Percentiles rank a stretch among this genome's conserved stretches.
Evolutionary conservation across 345 rosid genomes (phyloP).

Genomic region (Syzygium jambos): DNA sequence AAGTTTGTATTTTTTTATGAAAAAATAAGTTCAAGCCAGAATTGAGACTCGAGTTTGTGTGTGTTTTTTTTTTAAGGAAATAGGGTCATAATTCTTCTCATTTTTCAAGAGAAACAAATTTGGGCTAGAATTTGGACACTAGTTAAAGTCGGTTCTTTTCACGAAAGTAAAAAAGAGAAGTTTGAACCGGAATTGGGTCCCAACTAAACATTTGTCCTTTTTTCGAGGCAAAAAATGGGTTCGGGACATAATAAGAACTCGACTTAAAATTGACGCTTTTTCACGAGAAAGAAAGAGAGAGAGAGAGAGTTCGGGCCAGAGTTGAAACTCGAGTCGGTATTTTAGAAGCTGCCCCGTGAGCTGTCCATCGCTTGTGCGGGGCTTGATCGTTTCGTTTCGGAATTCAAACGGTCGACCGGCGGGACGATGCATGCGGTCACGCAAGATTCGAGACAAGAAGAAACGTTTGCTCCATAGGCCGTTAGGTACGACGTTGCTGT

Average conservation of each 20-base stretch:
- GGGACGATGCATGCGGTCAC: neutral
- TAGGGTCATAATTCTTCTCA: neutral
- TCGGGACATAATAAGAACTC: neutral
- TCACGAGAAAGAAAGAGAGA: too few relatives aligned
- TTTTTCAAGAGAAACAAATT: neutral
- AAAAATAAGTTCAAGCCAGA: accelerated
- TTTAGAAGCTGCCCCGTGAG: too few relatives aligned
- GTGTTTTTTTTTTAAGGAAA: neutral
- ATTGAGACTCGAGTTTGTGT: neutral
- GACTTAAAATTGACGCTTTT: too few relatives aligned
- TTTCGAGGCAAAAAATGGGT: too few relatives aligned
- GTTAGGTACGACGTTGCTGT: slow-evolving; percentile 31
- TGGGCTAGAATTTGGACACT: neutral
- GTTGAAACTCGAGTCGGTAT: neutral
- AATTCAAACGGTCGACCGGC: neutral
- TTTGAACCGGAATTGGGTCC: too few relatives aligned
- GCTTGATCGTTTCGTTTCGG: neutral
- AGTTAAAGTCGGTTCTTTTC: neutral
- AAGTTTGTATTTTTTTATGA: neutral
- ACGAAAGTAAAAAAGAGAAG: neutral
- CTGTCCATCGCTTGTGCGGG: neutral
- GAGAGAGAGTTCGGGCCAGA: too few relatives aligned
- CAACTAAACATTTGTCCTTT: neutral
- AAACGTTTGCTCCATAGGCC: neutral
- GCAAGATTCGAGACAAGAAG: neutral